A percentile compares a stretch with the other conserved stretches of the same genome.
phyloP scores from a whole-genome alignment of 371 early-diverging fungal species.

The Fennellomyces sp. region DNA sequence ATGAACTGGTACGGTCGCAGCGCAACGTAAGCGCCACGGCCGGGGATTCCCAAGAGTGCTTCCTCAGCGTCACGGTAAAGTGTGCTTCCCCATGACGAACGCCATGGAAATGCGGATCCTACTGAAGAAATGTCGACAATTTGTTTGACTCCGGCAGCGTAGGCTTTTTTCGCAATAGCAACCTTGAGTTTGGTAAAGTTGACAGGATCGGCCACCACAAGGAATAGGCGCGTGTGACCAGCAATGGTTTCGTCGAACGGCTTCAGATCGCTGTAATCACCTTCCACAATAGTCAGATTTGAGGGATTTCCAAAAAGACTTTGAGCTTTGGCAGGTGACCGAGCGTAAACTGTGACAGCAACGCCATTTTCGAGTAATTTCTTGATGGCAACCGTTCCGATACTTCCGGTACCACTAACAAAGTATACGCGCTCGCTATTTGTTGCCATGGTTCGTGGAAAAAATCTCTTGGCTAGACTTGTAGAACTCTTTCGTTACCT shows the following conservation, averaged over 20 bases:
- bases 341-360: slow-evolving; percentile 15
- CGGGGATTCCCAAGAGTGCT: slow-evolving; percentile 10
- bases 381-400: slow-evolving; percentile 19
- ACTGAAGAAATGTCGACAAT: slow-evolving; percentile 31
- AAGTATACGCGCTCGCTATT: slow-evolving; percentile 28
- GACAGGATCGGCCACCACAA: not conserved
- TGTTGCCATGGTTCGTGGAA: no score
- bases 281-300: not conserved
- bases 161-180: slow-evolving; percentile 11
- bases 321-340: slow-evolving; percentile 21
- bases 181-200: not conserved
- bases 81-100: slow-evolving; percentile 8
- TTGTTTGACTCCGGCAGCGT: slow-evolving; percentile 36
- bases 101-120: slow-evolving; percentile 20
- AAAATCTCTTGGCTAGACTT: no score
- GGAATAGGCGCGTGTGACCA: slow-evolving; percentile 21
- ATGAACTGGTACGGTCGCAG: slow-evolving; percentile 36
- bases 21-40: slow-evolving; percentile 21
- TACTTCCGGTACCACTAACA: slow-evolving; percentile 31
- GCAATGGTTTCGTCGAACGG: slow-evolving; percentile 20
- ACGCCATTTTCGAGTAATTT: slow-evolving; percentile 10
- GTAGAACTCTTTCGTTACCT: no score
- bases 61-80: slow-evolving; percentile 13
- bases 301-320: not conserved
- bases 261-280: not conserved